These are phyloP conservation scores for Talaromyces liani DNA, from an alignment of 495 filamentous ascomycete species.

Conservation along the genomic window DNA sequence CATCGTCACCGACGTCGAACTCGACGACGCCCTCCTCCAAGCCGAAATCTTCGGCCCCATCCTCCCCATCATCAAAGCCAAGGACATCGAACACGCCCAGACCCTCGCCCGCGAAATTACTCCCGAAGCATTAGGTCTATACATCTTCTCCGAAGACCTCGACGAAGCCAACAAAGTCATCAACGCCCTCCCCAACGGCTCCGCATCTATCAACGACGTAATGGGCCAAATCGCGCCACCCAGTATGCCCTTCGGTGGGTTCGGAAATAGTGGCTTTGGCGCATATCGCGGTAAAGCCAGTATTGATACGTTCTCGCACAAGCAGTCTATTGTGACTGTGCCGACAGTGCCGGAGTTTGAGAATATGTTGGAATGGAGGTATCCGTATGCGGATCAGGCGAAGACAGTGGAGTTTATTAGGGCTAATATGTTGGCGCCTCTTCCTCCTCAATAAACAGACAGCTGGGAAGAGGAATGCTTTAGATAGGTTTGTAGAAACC, in stretches of 20 bases:
- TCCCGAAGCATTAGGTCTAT: background rate
- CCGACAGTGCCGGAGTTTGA: background rate
- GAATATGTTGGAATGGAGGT: background rate
- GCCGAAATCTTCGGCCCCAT: constrained; percentile 84
- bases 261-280: background rate
- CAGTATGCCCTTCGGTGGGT: background rate
- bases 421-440: background rate
- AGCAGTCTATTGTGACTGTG: constrained; percentile 2
- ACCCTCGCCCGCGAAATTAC: background rate
- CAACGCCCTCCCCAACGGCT: background rate
- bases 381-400: background rate
- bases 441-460: background rate
- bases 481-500: background rate
- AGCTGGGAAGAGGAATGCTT: background rate
- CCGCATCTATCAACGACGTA: background rate
- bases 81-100: background rate
- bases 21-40: constrained; percentile 61
- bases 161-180: background rate
- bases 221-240: background rate
- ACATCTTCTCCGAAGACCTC: constrained; percentile 1
- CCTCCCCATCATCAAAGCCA: constrained; percentile 52
- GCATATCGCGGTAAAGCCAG: constrained; percentile 1
- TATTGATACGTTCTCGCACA: background rate
- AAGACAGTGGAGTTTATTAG: background rate
- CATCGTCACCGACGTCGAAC: constrained; percentile 58